These are phyloP conservation scores for Russula vinacea DNA, from an alignment of 768 basidiomycete genomes.

Conservation along the genomic window DNA sequence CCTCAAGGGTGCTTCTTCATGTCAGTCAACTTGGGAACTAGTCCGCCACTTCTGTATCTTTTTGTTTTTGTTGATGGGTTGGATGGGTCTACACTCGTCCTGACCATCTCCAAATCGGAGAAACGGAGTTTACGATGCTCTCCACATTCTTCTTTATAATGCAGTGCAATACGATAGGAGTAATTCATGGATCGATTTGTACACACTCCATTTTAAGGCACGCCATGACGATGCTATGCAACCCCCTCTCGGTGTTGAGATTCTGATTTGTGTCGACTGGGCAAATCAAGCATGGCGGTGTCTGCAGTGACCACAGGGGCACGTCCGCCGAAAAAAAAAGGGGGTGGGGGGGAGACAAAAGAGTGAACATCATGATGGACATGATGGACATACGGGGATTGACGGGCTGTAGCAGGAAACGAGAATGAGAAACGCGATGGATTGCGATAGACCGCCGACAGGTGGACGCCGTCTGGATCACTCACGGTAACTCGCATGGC, in stretches of 20 bases:
- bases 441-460: not conserved
- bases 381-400: too few relatives aligned
- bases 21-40: too few relatives aligned
- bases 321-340: too few relatives aligned
- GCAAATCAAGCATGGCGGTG: not conserved
- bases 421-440: not conserved
- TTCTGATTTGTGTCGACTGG: not conserved
- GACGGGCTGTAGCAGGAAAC: not conserved
- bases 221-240: not conserved
- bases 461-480: too few relatives aligned
- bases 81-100: too few relatives aligned
- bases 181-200: not conserved
- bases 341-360: not conserved
- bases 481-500: not conserved
- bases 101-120: too few relatives aligned
- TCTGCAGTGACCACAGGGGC: not conserved
- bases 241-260: too few relatives aligned
- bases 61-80: too few relatives aligned
- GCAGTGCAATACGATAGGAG: not conserved
- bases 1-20: too few relatives aligned
- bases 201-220: not conserved
- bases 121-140: not conserved
- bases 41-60: too few relatives aligned
- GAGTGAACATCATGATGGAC: not conserved
- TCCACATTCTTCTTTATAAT: not conserved